Evolutionary conservation across 2,329 filamentous ascomycete genomes (phyloP).

Genomic region (Cercospora berteroae): DNA sequence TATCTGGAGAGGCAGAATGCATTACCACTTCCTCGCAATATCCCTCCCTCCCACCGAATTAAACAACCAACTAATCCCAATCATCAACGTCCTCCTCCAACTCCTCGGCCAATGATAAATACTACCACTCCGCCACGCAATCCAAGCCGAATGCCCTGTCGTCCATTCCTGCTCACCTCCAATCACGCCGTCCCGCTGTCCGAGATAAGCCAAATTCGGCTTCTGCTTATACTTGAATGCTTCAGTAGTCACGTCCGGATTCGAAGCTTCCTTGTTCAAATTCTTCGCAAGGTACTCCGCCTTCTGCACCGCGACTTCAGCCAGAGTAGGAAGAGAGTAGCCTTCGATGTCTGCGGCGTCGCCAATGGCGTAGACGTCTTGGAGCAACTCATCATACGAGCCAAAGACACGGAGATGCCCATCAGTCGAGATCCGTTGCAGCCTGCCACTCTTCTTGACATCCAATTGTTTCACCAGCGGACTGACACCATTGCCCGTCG

Average conservation of each 20-base stretch:
- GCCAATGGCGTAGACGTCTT: constrained; percentile 38
- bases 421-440: constrained; percentile 41
- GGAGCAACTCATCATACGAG: constrained; percentile 26
- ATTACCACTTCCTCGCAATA: constrained; percentile 33
- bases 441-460: constrained; percentile 37
- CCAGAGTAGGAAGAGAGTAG: constrained; percentile 38
- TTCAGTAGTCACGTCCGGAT: background rate
- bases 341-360: constrained; percentile 44
- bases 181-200: constrained; percentile 44
- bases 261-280: constrained; percentile 28
- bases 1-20: background rate
- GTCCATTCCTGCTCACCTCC: constrained; percentile 42
- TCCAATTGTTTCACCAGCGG: constrained; percentile 38
- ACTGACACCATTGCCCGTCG: constrained; percentile 41
- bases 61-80: constrained; percentile 35
- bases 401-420: constrained; percentile 23
- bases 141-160: constrained; percentile 43
- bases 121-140: constrained; percentile 45
- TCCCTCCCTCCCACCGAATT: constrained; percentile 33
- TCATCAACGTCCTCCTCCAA: constrained; percentile 36
- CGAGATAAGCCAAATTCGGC: constrained; percentile 43
- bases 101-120: constrained; percentile 33
- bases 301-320: constrained; percentile 43
- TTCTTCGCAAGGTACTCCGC: constrained; percentile 38
- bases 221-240: constrained; percentile 38